These are phyloP conservation scores for Petunia axillaris DNA, from an alignment of 257 asterid species.

Conservation along the genomic window DNA sequence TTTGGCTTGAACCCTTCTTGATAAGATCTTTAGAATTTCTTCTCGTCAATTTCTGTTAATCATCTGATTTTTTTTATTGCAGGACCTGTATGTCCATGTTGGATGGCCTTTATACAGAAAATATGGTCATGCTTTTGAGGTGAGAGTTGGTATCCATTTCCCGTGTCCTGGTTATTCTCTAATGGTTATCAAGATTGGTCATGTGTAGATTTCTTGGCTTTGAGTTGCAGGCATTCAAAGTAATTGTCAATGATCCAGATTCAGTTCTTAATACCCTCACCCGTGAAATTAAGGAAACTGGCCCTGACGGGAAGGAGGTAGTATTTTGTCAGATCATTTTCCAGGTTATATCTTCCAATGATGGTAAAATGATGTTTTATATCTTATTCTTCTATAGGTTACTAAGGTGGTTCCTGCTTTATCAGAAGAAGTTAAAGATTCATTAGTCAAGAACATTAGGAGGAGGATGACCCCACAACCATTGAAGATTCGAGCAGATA, in stretches of 20 bases:
- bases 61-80: conserved; percentile 27
- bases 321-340: conserved; percentile 4
- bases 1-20: neutral
- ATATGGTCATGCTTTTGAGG: conserved; percentile 97
- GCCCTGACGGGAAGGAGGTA: conserved; percentile 89
- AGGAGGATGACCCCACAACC: conserved; percentile 98
- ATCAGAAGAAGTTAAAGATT: conserved; percentile 76
- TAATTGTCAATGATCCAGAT: conserved; percentile 82
- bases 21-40: neutral
- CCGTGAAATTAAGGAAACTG: conserved; percentile 87
- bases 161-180: neutral
- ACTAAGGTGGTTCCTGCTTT: conserved; percentile 81
- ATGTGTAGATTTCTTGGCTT: conserved; percentile 6
- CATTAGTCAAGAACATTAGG: conserved; percentile 78
- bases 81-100: conserved; percentile 87
- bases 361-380: conserved; percentile 1
- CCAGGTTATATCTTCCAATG: neutral
- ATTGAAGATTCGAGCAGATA: conserved; percentile 83
- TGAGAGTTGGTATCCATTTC: conserved; percentile 35
- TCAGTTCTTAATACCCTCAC: conserved; percentile 79
- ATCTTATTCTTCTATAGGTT: conserved; percentile 48
- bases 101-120: conserved; percentile 94
- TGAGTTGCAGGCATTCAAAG: conserved; percentile 73
- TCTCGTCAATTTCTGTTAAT: neutral
- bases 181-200: neutral